A percentile compares a stretch with the other conserved stretches of the same genome.
These are phyloP conservation scores for Nicotiana knightiana DNA, from an alignment of 257 asterid genomes.

Conservation along the genomic window DNA sequence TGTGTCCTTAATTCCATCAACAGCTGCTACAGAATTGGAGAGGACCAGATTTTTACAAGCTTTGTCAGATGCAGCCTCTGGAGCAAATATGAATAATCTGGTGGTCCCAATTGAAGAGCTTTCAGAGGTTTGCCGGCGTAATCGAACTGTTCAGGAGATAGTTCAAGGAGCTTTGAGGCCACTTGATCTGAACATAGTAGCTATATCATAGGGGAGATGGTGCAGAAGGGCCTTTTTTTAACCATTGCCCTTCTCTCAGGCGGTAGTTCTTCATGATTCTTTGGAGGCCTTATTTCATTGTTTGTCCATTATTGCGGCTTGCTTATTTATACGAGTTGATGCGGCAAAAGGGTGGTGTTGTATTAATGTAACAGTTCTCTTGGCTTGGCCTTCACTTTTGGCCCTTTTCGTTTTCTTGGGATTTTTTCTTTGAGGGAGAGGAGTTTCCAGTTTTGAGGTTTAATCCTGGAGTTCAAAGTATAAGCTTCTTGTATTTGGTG, in stretches of 20 bases:
- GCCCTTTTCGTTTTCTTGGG: background rate
- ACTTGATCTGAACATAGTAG: constrained; percentile 59
- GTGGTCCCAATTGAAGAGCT: constrained; percentile 81
- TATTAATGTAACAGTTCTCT: constrained; percentile 22
- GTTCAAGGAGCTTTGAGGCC: constrained; percentile 97
- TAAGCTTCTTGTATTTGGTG: background rate
- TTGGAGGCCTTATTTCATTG: constrained; percentile 31
- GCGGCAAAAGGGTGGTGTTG: constrained; percentile 30
- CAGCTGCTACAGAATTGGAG: constrained; percentile 77
- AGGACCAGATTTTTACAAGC: constrained; percentile 74
- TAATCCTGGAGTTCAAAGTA: background rate
- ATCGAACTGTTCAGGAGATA: constrained; percentile 91
- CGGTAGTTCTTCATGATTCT: background rate
- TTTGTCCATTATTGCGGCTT: constrained; percentile 11
- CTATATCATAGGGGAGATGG: constrained; percentile 55
- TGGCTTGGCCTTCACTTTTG: background rate
- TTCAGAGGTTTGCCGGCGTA: constrained; percentile 90
- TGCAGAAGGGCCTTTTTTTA: constrained; percentile 54
- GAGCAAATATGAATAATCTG: constrained; percentile 47
- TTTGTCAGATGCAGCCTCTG: constrained; percentile 60
- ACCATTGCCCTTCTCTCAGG: constrained; percentile 38
- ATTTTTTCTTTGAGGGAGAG: background rate
- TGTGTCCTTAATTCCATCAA: constrained; percentile 68
- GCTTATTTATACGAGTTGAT: constrained; percentile 32
- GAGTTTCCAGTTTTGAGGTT: constrained; percentile 8